These are phyloP conservation scores for Podila verticillata DNA, from an alignment of 192 early-diverging fungal species.

Conservation along the genomic window DNA sequence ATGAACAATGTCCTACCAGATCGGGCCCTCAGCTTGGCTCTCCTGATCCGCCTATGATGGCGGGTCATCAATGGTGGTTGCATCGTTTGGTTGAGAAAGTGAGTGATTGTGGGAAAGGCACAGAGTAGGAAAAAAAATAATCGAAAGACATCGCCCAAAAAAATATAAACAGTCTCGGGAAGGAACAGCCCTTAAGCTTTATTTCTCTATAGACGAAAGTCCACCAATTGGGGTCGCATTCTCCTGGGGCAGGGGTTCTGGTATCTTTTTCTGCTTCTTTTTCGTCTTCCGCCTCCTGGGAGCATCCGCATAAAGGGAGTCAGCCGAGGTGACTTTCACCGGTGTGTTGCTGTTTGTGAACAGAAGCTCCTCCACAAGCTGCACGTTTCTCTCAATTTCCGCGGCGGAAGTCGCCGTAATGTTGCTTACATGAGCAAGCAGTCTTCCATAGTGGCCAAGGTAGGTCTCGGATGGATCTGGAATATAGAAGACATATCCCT, in stretches of 20 bases:
- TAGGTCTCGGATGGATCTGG: background rate
- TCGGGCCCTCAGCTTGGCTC: conserved; percentile 58
- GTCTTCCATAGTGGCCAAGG: conserved; percentile 23
- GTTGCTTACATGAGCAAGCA: conserved; percentile 29
- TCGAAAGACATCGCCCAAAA: too few species aligned
- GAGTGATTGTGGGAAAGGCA: background rate
- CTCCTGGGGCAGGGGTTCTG: background rate
- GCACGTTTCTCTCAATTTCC: conserved; percentile 4
- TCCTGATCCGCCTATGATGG: conserved; percentile 47
- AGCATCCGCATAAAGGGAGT: background rate
- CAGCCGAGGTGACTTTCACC: background rate
- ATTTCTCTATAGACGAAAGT: too few species aligned
- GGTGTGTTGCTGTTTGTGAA: background rate
- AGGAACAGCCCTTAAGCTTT: too few species aligned
- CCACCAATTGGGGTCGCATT: too few species aligned
- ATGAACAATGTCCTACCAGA: conserved; percentile 47
- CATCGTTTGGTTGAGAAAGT: conserved; percentile 13
- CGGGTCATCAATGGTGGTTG: conserved; percentile 50
- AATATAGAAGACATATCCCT: conserved; percentile 32
- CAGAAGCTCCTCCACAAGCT: conserved; percentile 2
- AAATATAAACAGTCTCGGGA: too few species aligned
- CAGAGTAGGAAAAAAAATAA: background rate
- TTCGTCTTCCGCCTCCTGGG: background rate
- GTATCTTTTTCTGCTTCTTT: background rate
- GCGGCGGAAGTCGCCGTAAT: background rate